Evolutionary conservation across 306 rosid species (phyloP).

Genomic region (Arachis stenosperma): DNA sequence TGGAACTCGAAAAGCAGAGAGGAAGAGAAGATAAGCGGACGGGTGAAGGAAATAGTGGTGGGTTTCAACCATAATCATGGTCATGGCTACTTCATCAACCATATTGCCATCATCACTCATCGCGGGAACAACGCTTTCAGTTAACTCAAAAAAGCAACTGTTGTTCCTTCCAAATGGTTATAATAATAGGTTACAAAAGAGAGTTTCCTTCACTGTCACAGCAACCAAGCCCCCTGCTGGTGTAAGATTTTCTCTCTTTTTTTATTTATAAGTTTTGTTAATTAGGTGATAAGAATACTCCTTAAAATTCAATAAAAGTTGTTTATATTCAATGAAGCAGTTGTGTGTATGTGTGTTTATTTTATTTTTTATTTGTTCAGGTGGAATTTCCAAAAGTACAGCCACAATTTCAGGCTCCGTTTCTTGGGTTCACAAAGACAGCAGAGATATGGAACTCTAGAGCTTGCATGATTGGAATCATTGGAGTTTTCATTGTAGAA

Average conservation of each 20-base stretch:
- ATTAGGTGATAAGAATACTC: too few species aligned
- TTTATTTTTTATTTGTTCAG: conserved; percentile 41
- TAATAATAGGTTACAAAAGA: conserved; percentile 21
- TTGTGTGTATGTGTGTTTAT: conserved; percentile 31
- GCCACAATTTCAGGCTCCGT: conserved; percentile 75
- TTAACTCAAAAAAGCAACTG: conserved; percentile 33
- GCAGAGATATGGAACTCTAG: conserved; percentile 97
- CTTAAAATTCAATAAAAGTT: neutral
- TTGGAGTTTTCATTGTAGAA: conserved; percentile 81
- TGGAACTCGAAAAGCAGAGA: neutral
- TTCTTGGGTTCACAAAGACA: conserved; percentile 84
- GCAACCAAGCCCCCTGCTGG: conserved; percentile 85
- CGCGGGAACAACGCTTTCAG: conserved; percentile 37
- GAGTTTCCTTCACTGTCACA: conserved; percentile 50
- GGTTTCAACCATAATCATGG: conserved; percentile 48
- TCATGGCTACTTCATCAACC: conserved; percentile 68
- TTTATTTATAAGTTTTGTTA: neutral
- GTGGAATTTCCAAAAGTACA: conserved; percentile 77
- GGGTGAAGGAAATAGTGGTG: neutral
- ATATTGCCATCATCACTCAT: conserved; percentile 52
- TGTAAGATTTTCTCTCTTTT: conserved; percentile 44
- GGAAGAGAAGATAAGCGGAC: conserved; percentile 38
- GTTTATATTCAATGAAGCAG: neutral
- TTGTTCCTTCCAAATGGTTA: conserved; percentile 37
- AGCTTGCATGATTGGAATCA: conserved; percentile 92